Base-by-base conservation (phyloP, 2,329 filamentous ascomycete species). In the Blastomyces parvus region DNA sequence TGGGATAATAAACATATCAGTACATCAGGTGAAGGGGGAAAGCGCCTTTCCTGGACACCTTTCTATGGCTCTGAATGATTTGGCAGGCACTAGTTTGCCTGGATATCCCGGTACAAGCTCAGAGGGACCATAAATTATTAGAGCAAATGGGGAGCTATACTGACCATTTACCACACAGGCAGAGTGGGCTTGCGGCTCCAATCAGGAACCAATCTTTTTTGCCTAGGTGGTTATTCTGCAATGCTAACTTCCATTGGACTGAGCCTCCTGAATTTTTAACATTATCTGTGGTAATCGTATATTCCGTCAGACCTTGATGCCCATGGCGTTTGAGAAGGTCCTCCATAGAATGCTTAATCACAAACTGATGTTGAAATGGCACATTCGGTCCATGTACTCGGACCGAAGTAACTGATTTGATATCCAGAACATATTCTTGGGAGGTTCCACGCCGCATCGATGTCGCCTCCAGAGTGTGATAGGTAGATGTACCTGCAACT, bases 81-180 rank as follows among this genome's bases (percentile, higher is more conserved):
- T 96, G 0, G 91, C 90, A 74, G 93, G 89, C 1, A 81, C 81
- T 55, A 92, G 84, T 3, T 82, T 71, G 0, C 79, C 81, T 0
- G 87, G 86, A 63, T 89, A 83, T 0, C 78, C 72, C 30, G 75
- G 68, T 66, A 86, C 79, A 74, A 88, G 92, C 1, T 77, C 79
- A 27, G 73, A 68, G 7, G 91, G 82, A 9, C 84, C 84, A 27
- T 78, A 72, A 60, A 89, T 82, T 74, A 38, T 9, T 0, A 89
- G 90, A 44, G 91, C 79, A 70, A 82, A 86, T 0, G 88, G 86
- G 1, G 86, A 83, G 2, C 83, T 83, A 72, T 89, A 92, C 73
- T 92, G 89, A 0, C 89, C 89, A 60, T 84, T 88, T 9, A 88
- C 87, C 14, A 90, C 82, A 2, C 91, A 83, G 3, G 92, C 82